A percentile compares a stretch with the other conserved stretches of the same genome.
Conservation (phyloP, 108 stramenopile genomes). For the Cylindrotheca fusiformis region DNA sequence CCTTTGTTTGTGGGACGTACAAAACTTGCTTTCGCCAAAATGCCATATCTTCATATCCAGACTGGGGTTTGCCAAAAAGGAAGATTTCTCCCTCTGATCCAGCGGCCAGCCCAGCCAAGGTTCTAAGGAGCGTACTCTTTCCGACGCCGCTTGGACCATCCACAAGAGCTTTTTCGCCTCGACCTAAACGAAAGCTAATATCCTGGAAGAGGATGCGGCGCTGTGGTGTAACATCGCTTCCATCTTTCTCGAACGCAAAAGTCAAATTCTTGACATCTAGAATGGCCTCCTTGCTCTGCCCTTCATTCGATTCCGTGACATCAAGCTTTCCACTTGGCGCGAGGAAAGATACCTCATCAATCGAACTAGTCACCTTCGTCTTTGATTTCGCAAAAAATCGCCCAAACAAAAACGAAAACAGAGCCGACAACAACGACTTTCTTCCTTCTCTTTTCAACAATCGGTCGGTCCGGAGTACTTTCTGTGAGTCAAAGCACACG, state of each 20-base stretch:
- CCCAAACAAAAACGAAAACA: background rate
- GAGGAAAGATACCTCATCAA: background rate
- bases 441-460: constrained; percentile 11
- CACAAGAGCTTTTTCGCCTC: constrained; percentile 23
- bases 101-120: constrained; percentile 58
- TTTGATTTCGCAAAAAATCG: background rate
- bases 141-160: constrained; percentile 62
- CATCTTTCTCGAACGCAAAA: background rate
- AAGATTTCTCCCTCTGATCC: constrained; percentile 11
- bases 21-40: constrained; percentile 62
- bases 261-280: background rate
- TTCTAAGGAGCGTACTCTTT: constrained; percentile 76
- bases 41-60: constrained; percentile 16
- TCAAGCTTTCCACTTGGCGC: background rate
- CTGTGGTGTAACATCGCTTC: constrained; percentile 3
- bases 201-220: constrained; percentile 26
- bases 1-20: constrained; percentile 84
- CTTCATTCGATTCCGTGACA: background rate
- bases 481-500: constrained; percentile 54
- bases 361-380: background rate
- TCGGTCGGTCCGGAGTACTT: constrained; percentile 22
- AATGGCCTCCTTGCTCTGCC: background rate
- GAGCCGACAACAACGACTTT: background rate
- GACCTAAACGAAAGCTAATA: constrained; percentile 16
- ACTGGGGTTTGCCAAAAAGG: constrained; percentile 12